Base-by-base conservation (phyloP, 345 rosid genomes). In the Conringia planisiliqua region DNA sequence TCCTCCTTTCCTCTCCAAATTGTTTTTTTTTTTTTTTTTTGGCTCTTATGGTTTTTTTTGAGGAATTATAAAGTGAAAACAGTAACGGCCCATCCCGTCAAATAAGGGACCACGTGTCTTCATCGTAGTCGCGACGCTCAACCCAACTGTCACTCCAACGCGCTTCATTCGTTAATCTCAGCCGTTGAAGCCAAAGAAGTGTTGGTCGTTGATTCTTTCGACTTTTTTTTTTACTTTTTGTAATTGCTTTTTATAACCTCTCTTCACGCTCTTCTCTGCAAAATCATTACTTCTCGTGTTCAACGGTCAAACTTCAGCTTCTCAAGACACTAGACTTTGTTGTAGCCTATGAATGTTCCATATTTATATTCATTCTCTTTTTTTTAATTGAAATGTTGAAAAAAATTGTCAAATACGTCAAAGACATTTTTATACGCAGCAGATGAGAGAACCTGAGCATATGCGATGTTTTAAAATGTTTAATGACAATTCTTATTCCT, bases 71-170 rank as follows among this genome's bases (percentile, higher is more conserved):
- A 27, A 48, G 72, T 76, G 55, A 6, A 30, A 54, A 73, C 57
- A 52, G 40, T 58, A 36, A 13, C 16, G 51, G 65, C 60, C 9
- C 66, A 73, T 69, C 82, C 78, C 76, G 84, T 86, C 67, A 82
- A 80, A 70, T 27, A 46, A 35, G 66, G 62, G 33, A 38, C 44
- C 66, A 81, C 83, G 86, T 77, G 85, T 57, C 81, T 14, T 73
- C 76, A 72, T 84, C 63, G 72, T 73, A 35, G 71, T 74, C 76
- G 76, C 67, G 58, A 78, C 52, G 72, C 62, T 80, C 55, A 74
- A 65, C 68, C 67, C 72, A 77, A 30, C 40, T 29, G 7, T 20
- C 56, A 30, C 71, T 62, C 66, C 2, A 16, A 61, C 68, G 57
- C 68, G 74, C 70, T 62, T 54, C 44, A 0, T 62, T 24, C 0